Evolutionary conservation across 2,329 filamentous ascomycete species (phyloP).

Genomic region (Cordyceps cicadae): DNA sequence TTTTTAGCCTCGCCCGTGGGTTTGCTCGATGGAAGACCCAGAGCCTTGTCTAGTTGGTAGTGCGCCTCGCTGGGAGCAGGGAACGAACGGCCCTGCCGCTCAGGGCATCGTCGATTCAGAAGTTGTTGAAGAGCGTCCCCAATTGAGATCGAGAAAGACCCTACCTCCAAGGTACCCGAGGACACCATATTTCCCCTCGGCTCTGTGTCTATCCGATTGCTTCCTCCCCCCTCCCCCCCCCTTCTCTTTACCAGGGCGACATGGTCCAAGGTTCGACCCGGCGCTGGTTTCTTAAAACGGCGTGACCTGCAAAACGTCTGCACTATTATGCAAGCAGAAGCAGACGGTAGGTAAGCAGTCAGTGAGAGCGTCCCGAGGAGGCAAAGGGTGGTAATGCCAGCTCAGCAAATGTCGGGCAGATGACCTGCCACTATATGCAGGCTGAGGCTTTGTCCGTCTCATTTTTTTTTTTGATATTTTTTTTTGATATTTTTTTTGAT

Average conservation of each 20-base stretch:
- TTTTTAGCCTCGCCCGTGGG: background rate
- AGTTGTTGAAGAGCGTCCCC: background rate
- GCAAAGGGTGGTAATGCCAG: conserved; percentile 21
- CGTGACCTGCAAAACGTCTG: conserved; percentile 9
- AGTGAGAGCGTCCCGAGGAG: conserved; percentile 15
- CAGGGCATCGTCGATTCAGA: background rate
- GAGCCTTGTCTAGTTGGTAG: background rate
- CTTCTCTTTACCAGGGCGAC: too few relatives aligned
- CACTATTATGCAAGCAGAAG: background rate
- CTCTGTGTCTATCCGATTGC: too few relatives aligned
- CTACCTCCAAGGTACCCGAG: too few relatives aligned
- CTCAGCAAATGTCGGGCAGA: conserved; percentile 29
- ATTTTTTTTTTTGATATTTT: background rate
- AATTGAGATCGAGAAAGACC: too few relatives aligned
- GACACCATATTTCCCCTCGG: too few relatives aligned
- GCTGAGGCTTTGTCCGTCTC: background rate
- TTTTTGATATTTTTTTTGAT: too few relatives aligned
- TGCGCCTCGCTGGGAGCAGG: background rate
- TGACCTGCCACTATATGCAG: conserved; percentile 22
- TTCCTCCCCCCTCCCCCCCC: too few relatives aligned
- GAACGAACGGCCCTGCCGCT: background rate
- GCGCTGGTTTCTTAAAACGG: background rate
- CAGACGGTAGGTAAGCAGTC: background rate
- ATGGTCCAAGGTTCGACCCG: too few relatives aligned
- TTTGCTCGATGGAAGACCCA: background rate